Conservation (phyloP, 768 basidiomycete genomes). For the Mycena albidolilacea region DNA sequence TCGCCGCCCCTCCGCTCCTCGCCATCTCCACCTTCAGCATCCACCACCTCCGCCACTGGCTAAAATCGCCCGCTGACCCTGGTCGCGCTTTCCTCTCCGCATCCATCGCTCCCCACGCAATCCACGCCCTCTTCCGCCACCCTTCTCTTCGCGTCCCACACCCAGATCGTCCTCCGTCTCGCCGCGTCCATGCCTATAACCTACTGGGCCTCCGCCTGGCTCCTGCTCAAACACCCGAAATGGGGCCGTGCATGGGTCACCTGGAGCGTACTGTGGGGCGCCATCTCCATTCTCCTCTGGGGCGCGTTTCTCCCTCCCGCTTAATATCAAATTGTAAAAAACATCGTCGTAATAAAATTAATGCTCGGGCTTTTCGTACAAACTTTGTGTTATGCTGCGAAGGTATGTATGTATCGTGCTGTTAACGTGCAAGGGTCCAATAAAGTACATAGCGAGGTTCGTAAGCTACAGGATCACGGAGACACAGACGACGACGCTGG, state of each 20-base stretch:
- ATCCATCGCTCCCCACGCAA: conserved; percentile 75
- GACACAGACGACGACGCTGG: conserved; percentile 14
- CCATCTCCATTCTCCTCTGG: conserved; percentile 82
- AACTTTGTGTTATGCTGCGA: conserved; percentile 25
- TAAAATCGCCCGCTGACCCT: conserved; percentile 23
- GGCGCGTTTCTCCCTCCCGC: conserved; percentile 93
- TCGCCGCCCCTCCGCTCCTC: conserved; percentile 80
- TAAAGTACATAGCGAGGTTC: conserved; percentile 26
- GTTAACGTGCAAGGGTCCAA: conserved; percentile 22
- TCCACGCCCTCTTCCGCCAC: conserved; percentile 79
- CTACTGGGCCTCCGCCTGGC: conserved; percentile 89
- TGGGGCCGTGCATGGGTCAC: conserved; percentile 76
- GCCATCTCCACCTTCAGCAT: conserved; percentile 62
- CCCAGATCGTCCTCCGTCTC: conserved; percentile 88
- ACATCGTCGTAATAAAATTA: conserved; percentile 16
- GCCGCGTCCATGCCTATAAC: conserved; percentile 82
- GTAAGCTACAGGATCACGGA: conserved; percentile 24
- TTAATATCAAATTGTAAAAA: conserved; percentile 47
- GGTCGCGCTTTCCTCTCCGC: conserved; percentile 50
- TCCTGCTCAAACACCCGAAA: conserved; percentile 64
- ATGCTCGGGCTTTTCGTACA: conserved; percentile 27
- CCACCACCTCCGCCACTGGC: conserved; percentile 47
- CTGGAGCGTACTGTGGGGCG: conserved; percentile 88
- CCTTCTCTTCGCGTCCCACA: conserved; percentile 85
- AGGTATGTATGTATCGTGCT: conserved; percentile 21